Conservation (phyloP, 768 basidiomycete genomes). For the Russula virescens region DNA sequence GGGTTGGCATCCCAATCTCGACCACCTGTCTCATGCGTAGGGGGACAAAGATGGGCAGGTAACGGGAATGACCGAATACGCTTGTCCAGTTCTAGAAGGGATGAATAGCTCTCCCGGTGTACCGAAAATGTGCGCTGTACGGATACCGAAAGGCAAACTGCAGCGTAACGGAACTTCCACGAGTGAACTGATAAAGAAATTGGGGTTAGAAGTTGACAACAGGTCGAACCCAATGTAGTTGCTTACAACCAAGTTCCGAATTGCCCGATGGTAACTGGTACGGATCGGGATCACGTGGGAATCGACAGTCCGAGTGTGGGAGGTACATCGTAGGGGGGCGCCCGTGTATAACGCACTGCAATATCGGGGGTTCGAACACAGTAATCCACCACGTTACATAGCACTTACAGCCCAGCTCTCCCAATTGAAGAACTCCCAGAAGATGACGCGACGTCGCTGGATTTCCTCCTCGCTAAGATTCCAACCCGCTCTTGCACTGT, state of each 20-base stretch:
- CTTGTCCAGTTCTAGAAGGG: constrained; percentile 45
- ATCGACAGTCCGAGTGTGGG: constrained; percentile 47
- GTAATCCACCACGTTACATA: neutral
- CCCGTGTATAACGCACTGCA: constrained; percentile 45
- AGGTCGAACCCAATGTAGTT: neutral
- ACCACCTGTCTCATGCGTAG: constrained; percentile 31
- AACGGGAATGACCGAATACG: constrained; percentile 46
- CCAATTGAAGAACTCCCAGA: constrained; percentile 50
- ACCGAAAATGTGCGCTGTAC: constrained; percentile 40
- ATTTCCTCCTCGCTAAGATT: constrained; percentile 41
- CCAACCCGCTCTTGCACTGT: constrained; percentile 45
- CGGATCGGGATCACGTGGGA: constrained; percentile 42
- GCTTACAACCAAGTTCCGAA: constrained; percentile 41
- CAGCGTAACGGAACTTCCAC: constrained; percentile 44
- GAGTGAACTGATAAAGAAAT: constrained; percentile 23
- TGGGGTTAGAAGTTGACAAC: neutral
- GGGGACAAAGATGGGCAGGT: constrained; percentile 41
- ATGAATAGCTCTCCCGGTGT: constrained; percentile 37
- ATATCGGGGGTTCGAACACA: neutral
- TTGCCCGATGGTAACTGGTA: constrained; percentile 32
- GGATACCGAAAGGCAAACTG: constrained; percentile 41
- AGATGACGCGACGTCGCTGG: constrained; percentile 42
- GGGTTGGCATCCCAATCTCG: constrained; percentile 38
- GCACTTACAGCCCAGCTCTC: constrained; percentile 37
- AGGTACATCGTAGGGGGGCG: constrained; percentile 43